Conservation (phyloP, 768 basidiomycete species). For the Leucosporidium scottii region DNA sequence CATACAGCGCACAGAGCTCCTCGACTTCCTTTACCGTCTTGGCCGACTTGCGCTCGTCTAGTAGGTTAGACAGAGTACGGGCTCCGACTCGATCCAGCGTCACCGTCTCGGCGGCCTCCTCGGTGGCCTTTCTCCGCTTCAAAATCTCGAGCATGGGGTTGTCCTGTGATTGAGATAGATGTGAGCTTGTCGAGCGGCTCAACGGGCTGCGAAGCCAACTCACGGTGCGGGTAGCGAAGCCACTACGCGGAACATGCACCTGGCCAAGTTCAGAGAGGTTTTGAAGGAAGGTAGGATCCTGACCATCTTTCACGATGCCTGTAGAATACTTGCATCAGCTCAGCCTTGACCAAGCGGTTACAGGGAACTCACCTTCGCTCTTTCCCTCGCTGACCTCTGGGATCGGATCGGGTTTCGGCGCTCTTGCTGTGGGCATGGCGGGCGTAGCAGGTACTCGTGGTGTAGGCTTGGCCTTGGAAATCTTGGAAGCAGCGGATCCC, state of each 20-base stretch:
- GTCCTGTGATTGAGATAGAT: constrained; percentile 28
- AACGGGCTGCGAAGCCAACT: not conserved
- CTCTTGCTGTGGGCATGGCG: not conserved
- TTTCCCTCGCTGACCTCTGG: not conserved
- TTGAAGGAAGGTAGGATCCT: constrained; percentile 62
- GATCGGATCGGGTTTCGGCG: not conserved
- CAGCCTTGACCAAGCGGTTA: no score
- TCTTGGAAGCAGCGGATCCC: no score
- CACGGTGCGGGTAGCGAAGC: constrained; percentile 5
- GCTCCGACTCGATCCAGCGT: constrained; percentile 54
- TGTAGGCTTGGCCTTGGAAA: no score
- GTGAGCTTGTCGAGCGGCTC: not conserved
- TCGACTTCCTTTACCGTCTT: constrained; percentile 47
- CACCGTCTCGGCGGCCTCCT: constrained; percentile 31
- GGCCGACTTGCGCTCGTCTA: constrained; percentile 58
- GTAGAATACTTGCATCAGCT: constrained; percentile 11
- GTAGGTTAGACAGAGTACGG: constrained; percentile 51
- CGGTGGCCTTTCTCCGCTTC: constrained; percentile 45
- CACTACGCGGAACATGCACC: constrained; percentile 54
- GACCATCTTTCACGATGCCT: constrained; percentile 61
- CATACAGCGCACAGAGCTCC: constrained; percentile 52
- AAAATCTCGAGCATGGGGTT: constrained; percentile 49
- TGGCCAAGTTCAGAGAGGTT: constrained; percentile 61
- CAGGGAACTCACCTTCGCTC: constrained; percentile 7
- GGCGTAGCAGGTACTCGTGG: not conserved